phyloP scores from a whole-genome alignment of 441 rosid genomes.

The Metrosideros polymorpha region DNA sequence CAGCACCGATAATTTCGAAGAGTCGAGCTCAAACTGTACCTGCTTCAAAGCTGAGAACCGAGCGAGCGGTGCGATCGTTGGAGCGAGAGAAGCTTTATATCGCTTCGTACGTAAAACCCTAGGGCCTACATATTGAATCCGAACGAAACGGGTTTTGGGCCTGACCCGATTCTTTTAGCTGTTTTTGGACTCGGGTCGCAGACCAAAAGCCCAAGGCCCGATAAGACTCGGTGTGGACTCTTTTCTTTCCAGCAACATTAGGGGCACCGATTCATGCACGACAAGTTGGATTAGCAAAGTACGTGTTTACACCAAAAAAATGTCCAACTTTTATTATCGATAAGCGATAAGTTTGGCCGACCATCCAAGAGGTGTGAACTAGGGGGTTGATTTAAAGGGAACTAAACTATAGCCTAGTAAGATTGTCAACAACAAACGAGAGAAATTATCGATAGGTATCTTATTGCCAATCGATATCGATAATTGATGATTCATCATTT shows the following conservation, averaged over 20 bases:
- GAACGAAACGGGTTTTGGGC: rapidly evolving
- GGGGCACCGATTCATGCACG: neutral
- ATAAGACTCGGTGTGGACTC: neutral
- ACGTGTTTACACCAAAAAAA: too few species aligned
- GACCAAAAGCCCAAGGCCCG: neutral
- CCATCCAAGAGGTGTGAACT: neutral
- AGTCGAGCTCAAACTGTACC: too few species aligned
- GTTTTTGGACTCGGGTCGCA: neutral
- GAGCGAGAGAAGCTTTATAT: neutral
- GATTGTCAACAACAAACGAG: neutral
- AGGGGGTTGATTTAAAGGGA: neutral
- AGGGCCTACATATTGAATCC: neutral
- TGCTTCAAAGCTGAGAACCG: neutral
- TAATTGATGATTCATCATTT: neutral
- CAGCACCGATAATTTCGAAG: too few species aligned
- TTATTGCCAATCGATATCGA: too few species aligned
- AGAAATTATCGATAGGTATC: too few species aligned
- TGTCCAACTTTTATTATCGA: neutral
- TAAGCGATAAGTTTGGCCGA: neutral
- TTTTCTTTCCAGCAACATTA: neutral
- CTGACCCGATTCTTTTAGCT: neutral
- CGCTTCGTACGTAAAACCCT: neutral
- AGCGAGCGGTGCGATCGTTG: neutral
- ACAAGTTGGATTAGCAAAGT: too few species aligned
- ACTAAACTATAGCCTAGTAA: too few species aligned